Conservation (phyloP, 306 rosid genomes). For the Gleditsia sinensis region DNA sequence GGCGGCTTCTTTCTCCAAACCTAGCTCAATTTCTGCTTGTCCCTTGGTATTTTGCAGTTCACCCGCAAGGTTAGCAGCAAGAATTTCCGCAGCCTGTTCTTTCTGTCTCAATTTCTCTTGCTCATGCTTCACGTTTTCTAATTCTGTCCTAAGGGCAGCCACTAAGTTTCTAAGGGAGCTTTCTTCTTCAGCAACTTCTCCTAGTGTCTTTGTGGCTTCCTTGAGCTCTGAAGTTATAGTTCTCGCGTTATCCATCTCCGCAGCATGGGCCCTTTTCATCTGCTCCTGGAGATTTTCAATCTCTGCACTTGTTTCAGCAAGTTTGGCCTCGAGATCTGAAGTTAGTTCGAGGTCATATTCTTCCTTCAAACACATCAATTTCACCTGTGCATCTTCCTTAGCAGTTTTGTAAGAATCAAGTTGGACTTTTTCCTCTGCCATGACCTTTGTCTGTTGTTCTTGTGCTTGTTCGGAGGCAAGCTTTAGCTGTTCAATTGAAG, state of each 20-base stretch:
- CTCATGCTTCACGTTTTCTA: slow-evolving; percentile 62
- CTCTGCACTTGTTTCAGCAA: slow-evolving; percentile 56
- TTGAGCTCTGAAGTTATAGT: slow-evolving; percentile 56
- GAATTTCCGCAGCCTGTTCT: slow-evolving; percentile 44
- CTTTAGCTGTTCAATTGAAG: slow-evolving; percentile 55
- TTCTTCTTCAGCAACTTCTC: slow-evolving; percentile 69
- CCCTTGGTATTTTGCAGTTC: slow-evolving; percentile 31
- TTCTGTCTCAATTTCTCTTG: slow-evolving; percentile 43
- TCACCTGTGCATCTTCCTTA: slow-evolving; percentile 53
- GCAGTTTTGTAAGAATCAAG: slow-evolving; percentile 37
- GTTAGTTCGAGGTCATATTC: slow-evolving; percentile 55
- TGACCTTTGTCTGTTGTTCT: slow-evolving; percentile 46
- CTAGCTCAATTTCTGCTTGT: slow-evolving; percentile 29
- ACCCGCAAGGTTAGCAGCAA: slow-evolving; percentile 34
- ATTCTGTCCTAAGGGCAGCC: slow-evolving; percentile 49
- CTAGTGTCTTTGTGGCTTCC: slow-evolving; percentile 61
- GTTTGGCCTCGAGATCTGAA: slow-evolving; percentile 50
- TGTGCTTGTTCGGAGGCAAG: slow-evolving; percentile 52
- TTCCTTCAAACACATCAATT: slow-evolving; percentile 44
- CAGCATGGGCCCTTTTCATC: slow-evolving; percentile 55
- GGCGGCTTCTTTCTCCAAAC: slow-evolving; percentile 4
- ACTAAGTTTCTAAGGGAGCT: slow-evolving; percentile 51
- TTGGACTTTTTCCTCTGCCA: slow-evolving; percentile 48
- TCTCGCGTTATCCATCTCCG: slow-evolving; percentile 65
- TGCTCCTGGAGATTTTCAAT: slow-evolving; percentile 61